Evolutionary conservation across 2,329 filamentous ascomycete species (phyloP), one percentile per base, ranked within the genome.

Genomic region (Lasiodiplodia hormozganensis): DNA sequence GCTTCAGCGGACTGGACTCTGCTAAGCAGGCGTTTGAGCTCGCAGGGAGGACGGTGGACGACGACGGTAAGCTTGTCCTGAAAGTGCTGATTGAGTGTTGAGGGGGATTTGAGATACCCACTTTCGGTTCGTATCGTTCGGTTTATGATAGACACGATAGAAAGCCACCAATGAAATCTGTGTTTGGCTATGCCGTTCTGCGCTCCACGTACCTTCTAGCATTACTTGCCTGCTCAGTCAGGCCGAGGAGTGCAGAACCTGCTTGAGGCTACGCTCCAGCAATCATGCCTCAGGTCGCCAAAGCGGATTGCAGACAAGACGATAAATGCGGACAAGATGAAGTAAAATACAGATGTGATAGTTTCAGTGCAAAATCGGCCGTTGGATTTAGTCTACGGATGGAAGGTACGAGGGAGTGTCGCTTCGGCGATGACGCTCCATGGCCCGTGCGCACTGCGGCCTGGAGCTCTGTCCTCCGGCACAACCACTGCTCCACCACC

Each of bases 11-110:
- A 2, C 75, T 87, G 40, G 80, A 78, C 21, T 81, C 84, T 7
- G 85, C 83, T 6, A 81, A 83, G 71, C 81, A 84, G 43, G 85
- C 85, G 1, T 87, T 87, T 73, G 79, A 80, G 6, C 77, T 86
- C 62, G 85, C 85, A 21, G 83, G 82, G 1, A 84, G 80, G 69
- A 85, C 84, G 0, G 77, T 82, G 18, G 85, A 87, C 76, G 82
- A 85, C 68, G 77, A 82, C 5, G 85, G 85, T 0, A 82, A 80
- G 36, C 79, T 86, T 11, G 84, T 87, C 21, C 80, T 87, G 2
- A 87, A 87, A 74, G 85, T 87, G 54, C 75, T 85, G 66, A 81
- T 85, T n/a, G 71, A 74, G 53, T 62, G 34, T 31, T 54, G 57
- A 68, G 43, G 12, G 12, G 28, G 16, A 38, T 4, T 10, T 53